Evolutionary conservation across 306 rosid species (phyloP), one percentile per base, ranked within the genome.

Genomic region (Corylus avellana): DNA sequence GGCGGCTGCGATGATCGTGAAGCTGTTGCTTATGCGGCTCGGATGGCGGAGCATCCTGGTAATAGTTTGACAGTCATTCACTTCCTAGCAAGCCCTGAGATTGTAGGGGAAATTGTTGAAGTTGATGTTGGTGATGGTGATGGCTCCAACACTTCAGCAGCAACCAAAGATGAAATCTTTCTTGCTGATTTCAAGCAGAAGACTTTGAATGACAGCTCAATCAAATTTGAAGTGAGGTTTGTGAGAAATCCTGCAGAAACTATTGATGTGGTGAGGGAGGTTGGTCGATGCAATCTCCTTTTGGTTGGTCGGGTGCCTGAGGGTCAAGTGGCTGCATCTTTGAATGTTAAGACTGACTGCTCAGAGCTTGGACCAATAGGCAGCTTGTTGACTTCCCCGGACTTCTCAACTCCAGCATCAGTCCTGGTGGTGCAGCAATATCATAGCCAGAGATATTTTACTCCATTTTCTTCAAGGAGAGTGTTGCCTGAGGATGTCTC

Each of bases 41-140:
- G 93, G 79, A 91, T 91, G 90, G 90, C 86, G 0, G 92, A 91
- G 48, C 94, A 91, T 66, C 97, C 97, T 2, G 97, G 97, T 22
- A 82, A 82, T 53, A 78, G 29, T 35, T 51, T 91, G n/a, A 86
- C 84, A 8, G 67, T 88, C 8, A 61, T 91, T 10, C 80, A 71
- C 17, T 75, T 88, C 77, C 12, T 74, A 29, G 68, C 79, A 47
- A 76, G 72, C 22, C 76, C 82, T 18, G 81, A 82, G 32, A 74
- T 64, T 55, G 58, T 16, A 9, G 68, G 75, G 54, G 89, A 84
- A 17, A 66, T 75, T 5, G 83, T 78, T 13, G 55, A 58, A n/a
- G 69, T 84, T 39, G 78, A 85, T 17, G 72, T 84, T 18, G 72
- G 70, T 2, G 79, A 76, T 0, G 59, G 27, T 2, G 79, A 76